Conservation (phyloP, 352 stramenopile species). For the Blastocystis sp. region DNA sequence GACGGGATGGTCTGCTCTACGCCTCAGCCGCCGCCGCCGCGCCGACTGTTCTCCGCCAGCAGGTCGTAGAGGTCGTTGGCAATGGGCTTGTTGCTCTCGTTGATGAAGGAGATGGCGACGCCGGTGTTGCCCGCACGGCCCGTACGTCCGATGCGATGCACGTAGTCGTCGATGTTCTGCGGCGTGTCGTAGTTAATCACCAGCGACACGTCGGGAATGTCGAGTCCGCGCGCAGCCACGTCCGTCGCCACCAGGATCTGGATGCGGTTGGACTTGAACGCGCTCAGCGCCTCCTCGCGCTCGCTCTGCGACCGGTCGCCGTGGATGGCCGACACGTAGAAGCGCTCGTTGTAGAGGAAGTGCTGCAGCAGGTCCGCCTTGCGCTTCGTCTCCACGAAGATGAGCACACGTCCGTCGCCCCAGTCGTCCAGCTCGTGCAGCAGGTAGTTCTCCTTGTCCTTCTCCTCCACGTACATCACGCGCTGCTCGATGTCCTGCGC, state of each 20-base stretch:
- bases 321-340: slow-evolving; percentile 86
- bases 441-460: slow-evolving; percentile 87
- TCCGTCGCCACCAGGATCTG: slow-evolving; percentile 93
- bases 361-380: slow-evolving; percentile 88
- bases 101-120: slow-evolving; percentile 89
- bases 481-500: slow-evolving; percentile 93
- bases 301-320: slow-evolving; percentile 70
- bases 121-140: slow-evolving; percentile 92
- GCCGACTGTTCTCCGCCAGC: slow-evolving; percentile 75
- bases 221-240: slow-evolving; percentile 90
- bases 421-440: slow-evolving; percentile 85
- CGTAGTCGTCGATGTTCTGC: slow-evolving; percentile 95
- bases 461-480: slow-evolving; percentile 88
- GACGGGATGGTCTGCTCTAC: slow-evolving; percentile 51
- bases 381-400: slow-evolving; percentile 97
- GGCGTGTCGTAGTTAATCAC: slow-evolving; percentile 95
- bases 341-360: slow-evolving; percentile 78
- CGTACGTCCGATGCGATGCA: slow-evolving; percentile 96
- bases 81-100: slow-evolving; percentile 94
- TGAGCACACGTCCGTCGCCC: slow-evolving; percentile 63
- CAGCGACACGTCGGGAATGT: slow-evolving; percentile 87
- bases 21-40: neutral
- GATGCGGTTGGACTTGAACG: slow-evolving; percentile 77
- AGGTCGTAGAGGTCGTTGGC: slow-evolving; percentile 88
- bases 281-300: slow-evolving; percentile 69